Base-by-base conservation (phyloP, 352 stramenopile genomes). In the Globisporangium sylvaticum region DNA sequence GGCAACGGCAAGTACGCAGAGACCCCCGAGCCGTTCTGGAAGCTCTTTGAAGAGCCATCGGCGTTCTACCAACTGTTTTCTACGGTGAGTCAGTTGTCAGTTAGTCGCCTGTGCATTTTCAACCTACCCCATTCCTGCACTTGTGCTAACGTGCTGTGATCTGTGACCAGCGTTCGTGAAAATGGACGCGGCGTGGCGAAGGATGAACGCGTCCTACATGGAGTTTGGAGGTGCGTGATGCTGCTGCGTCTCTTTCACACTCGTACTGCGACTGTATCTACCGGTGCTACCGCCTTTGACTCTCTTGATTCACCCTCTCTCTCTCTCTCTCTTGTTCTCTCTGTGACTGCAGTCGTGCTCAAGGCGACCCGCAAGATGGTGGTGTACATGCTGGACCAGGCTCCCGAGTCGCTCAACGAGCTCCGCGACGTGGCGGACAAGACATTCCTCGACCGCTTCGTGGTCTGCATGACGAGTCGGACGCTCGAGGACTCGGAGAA, bases 31-130 rank as follows among this genome's bases (percentile, higher is more conserved):
- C 18, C 64, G 2, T 94, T 81, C 64, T 96, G 88, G 86, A 55
- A 57, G 46, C 78, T 96, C 31, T 94, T 96, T 70, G 83, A 91
- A 67, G 88, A 96, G n/a, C 84, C 86, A 0, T 77, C 77, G n/a
- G 86, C 86, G 4, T 94, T 96, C 46, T 92, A 91, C 62, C 81
- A 94, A 64, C 74, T 96, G 42, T 95, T 89, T 90, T 75, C 48
- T 67, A 80, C 22, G 76, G 83, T 90, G n/a, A 39, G 53, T 39
- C 12, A 18, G 12, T 24, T 22, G 53, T 39, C 4, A 27, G 6
- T 32, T 20, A 34, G 2, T 18, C 34, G 10, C 10, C 20, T n/a
- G 44, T 24, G 52, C 25, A 12, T 37, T 12, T 20, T 44, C 22
- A 42, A 6, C 14, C 20, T 42, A 44, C 12, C 14, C 1, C 1